A percentile compares a stretch with the other conserved stretches of the same genome.
These are phyloP conservation scores for Nectriaceae sp. DNA, from an alignment of 2,329 filamentous ascomycete genomes.

Conservation along the genomic window DNA sequence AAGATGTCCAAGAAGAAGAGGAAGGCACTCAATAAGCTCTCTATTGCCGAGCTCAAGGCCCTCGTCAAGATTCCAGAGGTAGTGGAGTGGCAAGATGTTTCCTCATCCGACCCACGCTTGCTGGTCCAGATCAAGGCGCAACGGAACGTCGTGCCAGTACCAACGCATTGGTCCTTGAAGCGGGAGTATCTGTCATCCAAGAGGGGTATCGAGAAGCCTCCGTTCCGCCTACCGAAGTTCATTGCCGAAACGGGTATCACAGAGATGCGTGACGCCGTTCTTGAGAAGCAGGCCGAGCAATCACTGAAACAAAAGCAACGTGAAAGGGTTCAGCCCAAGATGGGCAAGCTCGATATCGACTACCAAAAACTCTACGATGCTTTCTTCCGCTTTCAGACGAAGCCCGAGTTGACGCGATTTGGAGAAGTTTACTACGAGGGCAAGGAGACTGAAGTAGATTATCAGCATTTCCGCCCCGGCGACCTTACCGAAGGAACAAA, in stretches of 20 bases:
- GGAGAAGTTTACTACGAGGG: conserved; percentile 99
- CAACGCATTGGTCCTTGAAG: conserved; percentile 92
- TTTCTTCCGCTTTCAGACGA: conserved; percentile 97
- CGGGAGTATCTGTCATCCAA: conserved; percentile 97
- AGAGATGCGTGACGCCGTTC: conserved; percentile 94
- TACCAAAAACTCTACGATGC: conserved; percentile 98
- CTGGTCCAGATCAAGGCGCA: conserved; percentile 94
- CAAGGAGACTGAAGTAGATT: conserved; percentile 95
- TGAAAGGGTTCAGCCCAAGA: conserved; percentile 91
- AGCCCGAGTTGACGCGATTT: conserved; percentile 89
- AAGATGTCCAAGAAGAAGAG: conserved; percentile 93
- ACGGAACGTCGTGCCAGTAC: conserved; percentile 93
- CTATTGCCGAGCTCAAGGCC: conserved; percentile 93
- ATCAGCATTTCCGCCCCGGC: conserved; percentile 85
- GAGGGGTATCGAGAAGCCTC: conserved; percentile 91
- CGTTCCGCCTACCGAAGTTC: conserved; percentile 91
- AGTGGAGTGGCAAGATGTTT: conserved; percentile 96
- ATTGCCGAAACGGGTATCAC: conserved; percentile 97
- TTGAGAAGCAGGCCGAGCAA: conserved; percentile 94
- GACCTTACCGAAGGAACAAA: conserved; percentile 87
- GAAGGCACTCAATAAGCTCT: conserved; percentile 88
- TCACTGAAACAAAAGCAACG: conserved; percentile 93
- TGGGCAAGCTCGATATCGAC: conserved; percentile 96
- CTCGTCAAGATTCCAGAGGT: conserved; percentile 88
- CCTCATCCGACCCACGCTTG: conserved; percentile 83